phyloP scores from a whole-genome alignment of 2,329 filamentous ascomycete species.

The Scytalidium sp. region DNA sequence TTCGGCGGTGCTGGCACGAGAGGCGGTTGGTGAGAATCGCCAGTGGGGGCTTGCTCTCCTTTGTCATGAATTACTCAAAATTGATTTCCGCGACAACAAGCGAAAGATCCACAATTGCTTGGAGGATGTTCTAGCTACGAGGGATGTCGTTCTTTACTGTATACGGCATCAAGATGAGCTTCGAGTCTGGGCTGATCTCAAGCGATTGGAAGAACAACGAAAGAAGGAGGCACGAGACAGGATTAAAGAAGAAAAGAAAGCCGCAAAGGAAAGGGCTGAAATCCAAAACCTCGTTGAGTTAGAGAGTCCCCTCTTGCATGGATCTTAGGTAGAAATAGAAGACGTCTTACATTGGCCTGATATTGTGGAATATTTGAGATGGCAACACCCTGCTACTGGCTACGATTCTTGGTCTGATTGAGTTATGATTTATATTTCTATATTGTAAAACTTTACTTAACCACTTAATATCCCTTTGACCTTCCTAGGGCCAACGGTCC shows the following conservation, averaged over 20 bases:
- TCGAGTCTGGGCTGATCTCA: conserved; percentile 29
- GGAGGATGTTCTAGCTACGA: conserved; percentile 46
- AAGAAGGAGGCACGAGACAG: conserved; percentile 12
- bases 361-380: conserved; percentile 18
- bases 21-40: conserved; percentile 25
- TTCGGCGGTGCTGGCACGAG: conserved; percentile 36
- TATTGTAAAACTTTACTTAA: no score
- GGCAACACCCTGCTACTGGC: conserved; percentile 14
- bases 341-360: conserved; percentile 14
- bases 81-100: conserved; percentile 32
- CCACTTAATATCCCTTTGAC: no score
- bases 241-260: conserved; percentile 5
- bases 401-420: conserved; percentile 20
- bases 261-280: neutral
- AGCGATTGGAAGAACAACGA: conserved; percentile 12
- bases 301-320: no score
- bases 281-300: no score
- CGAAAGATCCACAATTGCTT: conserved; percentile 42
- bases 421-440: neutral
- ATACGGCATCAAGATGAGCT: conserved; percentile 36
- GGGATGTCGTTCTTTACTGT: conserved; percentile 46
- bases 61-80: conserved; percentile 30
- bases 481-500: no score
- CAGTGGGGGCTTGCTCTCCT: conserved; percentile 36
- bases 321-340: no score